Percentiles rank a stretch among this genome's conserved stretches.
These are phyloP conservation scores for Chlorella sp. DNA, from an alignment of 139 green algal species.

Conservation along the genomic window DNA sequence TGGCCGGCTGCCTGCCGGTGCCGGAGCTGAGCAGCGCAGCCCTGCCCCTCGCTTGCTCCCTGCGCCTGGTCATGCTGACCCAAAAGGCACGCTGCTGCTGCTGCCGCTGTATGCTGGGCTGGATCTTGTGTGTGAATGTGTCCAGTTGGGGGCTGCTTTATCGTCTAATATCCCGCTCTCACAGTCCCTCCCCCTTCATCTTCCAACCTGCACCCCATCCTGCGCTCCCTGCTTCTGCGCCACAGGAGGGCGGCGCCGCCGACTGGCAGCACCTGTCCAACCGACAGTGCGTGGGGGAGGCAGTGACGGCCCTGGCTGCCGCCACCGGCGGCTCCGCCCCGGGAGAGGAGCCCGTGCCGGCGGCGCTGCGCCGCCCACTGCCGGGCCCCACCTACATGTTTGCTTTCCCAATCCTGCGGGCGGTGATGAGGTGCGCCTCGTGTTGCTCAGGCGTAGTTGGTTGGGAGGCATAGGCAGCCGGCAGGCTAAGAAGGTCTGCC, in stretches of 20 bases:
- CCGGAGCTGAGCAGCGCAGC: constrained; percentile 39
- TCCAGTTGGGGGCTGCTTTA: too few relatives aligned
- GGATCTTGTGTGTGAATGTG: too few relatives aligned
- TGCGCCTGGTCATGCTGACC: constrained; percentile 69
- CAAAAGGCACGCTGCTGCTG: not conserved
- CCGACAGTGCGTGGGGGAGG: constrained; percentile 42
- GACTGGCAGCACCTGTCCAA: constrained; percentile 53
- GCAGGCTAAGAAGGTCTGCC: too few relatives aligned
- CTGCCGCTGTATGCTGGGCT: too few relatives aligned
- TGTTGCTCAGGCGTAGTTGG: too few relatives aligned
- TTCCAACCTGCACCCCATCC: too few relatives aligned
- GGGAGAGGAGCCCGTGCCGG: not conserved
- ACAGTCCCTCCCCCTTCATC: too few relatives aligned
- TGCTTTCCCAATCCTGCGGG: constrained; percentile 79
- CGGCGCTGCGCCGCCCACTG: constrained; percentile 45
- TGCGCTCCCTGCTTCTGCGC: too few relatives aligned
- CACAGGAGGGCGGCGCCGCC: constrained; percentile 12
- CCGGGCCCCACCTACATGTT: constrained; percentile 74
- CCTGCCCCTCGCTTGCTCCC: constrained; percentile 55
- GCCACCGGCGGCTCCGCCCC: constrained; percentile 30
- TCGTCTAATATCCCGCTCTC: too few relatives aligned
- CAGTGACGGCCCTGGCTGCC: constrained; percentile 57
- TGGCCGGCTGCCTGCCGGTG: constrained; percentile 74
- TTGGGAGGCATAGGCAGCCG: too few relatives aligned
- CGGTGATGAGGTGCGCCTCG: constrained; percentile 44